Conservation (phyloP, 306 rosid species). For the Spatholobus suberectus region DNA sequence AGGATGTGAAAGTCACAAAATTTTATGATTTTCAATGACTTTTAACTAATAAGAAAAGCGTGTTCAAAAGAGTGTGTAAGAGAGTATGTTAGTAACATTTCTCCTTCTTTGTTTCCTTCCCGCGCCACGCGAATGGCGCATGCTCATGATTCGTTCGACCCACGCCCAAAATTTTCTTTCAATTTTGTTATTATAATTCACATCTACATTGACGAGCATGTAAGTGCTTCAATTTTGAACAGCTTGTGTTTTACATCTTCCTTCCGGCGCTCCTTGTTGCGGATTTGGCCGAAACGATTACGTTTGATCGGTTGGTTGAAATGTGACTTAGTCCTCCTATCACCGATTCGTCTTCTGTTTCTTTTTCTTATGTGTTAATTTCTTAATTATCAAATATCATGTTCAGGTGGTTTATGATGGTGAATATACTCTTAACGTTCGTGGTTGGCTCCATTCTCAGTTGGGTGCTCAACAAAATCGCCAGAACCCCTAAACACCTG, state of each 20-base stretch:
- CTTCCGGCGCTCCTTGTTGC: slow-evolving; percentile 25
- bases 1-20: no score
- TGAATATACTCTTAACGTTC: slow-evolving; percentile 27
- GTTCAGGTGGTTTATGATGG: slow-evolving; percentile 26
- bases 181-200: not conserved
- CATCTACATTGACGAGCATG: not conserved
- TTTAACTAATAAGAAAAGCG: no score
- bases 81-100: no score
- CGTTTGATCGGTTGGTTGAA: not conserved
- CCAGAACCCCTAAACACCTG: slow-evolving; percentile 29
- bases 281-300: slow-evolving; percentile 16
- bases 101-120: no score
- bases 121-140: no score
- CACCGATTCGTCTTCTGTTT: not conserved
- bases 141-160: no score
- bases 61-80: no score
- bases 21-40: no score
- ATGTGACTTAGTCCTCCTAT: slow-evolving; percentile 14
- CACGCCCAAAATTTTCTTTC: not conserved
- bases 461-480: slow-evolving; percentile 35
- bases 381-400: not conserved
- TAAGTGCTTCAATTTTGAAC: not conserved
- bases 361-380: not conserved
- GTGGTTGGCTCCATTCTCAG: slow-evolving; percentile 15
- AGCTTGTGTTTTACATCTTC: slow-evolving; percentile 30